A percentile compares a stretch with the other conserved stretches of the same genome.
Evolutionary conservation across 441 rosid genomes (phyloP).

Genomic region (Populus tomentosa): DNA sequence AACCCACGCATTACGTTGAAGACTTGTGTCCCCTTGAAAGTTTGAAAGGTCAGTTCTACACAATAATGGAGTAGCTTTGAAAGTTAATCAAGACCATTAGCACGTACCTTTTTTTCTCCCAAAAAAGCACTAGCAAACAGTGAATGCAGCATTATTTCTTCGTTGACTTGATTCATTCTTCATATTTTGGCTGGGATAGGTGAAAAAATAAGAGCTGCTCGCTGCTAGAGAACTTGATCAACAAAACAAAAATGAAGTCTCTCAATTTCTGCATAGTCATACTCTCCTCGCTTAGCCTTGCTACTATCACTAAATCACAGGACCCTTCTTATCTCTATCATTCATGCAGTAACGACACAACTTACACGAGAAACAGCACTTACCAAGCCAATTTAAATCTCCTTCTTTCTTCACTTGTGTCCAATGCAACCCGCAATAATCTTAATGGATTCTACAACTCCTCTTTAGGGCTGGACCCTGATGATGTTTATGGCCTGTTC

Average conservation of each 20-base stretch:
- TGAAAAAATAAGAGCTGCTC: not conserved
- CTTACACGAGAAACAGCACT: conserved; percentile 11
- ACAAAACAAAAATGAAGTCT: not conserved
- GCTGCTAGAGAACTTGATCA: not conserved
- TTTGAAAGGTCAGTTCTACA: too few relatives aligned
- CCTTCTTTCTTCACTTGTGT: conserved; percentile 18
- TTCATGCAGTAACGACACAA: conserved; percentile 1
- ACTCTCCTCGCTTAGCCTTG: not conserved
- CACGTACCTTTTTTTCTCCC: too few relatives aligned
- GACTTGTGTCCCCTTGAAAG: too few relatives aligned
- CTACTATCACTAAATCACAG: not conserved
- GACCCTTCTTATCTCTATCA: not conserved
- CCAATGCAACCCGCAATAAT: not conserved
- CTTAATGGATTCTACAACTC: conserved; percentile 16
- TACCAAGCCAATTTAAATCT: conserved; percentile 18
- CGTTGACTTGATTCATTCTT: too few relatives aligned
- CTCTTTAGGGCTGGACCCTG: conserved; percentile 2
- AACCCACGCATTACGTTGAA: too few relatives aligned
- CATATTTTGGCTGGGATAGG: too few relatives aligned
- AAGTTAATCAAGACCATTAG: too few relatives aligned
- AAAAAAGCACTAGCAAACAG: too few relatives aligned
- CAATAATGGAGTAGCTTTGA: too few relatives aligned
- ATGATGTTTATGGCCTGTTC: conserved; percentile 26
- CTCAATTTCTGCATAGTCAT: not conserved
- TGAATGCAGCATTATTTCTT: too few relatives aligned